Percentiles rank a stretch among this genome's conserved stretches.
Evolutionary conservation across 2,329 filamentous ascomycete species (phyloP).

Genomic region (Cercospora citrullina): DNA sequence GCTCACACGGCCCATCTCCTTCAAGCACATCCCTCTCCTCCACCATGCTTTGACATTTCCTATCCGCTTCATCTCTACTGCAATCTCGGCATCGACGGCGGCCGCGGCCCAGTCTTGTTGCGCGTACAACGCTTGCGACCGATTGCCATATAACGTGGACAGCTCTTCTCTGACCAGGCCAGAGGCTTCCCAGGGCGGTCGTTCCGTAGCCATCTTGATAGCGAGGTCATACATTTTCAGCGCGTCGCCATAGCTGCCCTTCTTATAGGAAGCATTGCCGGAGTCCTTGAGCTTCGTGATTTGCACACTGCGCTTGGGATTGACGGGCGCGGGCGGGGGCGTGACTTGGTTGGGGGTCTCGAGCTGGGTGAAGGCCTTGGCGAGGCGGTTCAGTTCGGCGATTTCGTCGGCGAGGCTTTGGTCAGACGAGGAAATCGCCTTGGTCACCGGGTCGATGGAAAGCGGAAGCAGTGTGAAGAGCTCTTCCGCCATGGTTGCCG

Average conservation of each 20-base stretch:
- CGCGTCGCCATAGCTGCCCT: constrained; percentile 71
- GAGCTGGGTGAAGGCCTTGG: constrained; percentile 68
- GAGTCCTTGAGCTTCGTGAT: constrained; percentile 88
- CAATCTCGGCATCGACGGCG: constrained; percentile 81
- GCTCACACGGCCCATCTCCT: constrained; percentile 84
- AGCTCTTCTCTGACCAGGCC: constrained; percentile 84
- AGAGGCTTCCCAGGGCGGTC: constrained; percentile 85
- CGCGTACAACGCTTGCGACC: constrained; percentile 87
- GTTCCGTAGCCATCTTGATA: constrained; percentile 79
- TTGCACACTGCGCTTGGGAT: constrained; percentile 85
- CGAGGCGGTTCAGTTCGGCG: constrained; percentile 72
- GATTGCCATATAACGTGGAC: constrained; percentile 75
- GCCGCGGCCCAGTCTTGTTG: constrained; percentile 80
- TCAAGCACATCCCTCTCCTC: constrained; percentile 77
- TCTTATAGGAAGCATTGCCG: constrained; percentile 80
- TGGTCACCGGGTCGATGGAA: constrained; percentile 76
- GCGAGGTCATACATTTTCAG: constrained; percentile 81
- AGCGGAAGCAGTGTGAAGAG: constrained; percentile 46
- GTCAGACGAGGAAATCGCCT: constrained; percentile 61
- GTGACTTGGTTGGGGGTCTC: constrained; percentile 66
- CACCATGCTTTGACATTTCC: constrained; percentile 96
- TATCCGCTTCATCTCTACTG: constrained; percentile 80
- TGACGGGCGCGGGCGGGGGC: constrained; percentile 84
- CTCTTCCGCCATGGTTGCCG: constrained; percentile 11
- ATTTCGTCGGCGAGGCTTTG: constrained; percentile 54